Percentiles rank a stretch among this genome's conserved stretches.
phyloP scores from a whole-genome alignment of 2,329 filamentous ascomycete species.

The Colletotrichum sp. region DNA sequence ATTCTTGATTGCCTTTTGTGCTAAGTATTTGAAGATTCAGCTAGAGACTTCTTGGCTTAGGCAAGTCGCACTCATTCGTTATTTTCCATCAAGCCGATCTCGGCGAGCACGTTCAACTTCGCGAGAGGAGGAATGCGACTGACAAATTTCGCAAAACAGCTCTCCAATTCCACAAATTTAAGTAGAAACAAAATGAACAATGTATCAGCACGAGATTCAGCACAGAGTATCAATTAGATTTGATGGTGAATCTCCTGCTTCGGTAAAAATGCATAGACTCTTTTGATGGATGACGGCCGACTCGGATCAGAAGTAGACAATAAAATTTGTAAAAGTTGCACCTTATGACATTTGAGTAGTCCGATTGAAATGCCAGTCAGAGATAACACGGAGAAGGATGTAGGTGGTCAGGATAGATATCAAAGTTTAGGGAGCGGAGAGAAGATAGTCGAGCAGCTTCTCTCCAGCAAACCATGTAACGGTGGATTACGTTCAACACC shows the following conservation, averaged over 20 bases:
- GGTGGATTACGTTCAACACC: not conserved
- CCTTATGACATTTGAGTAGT: not conserved
- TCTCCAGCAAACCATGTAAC: not conserved
- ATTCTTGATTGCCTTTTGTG: not conserved
- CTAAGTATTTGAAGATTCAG: fast-evolving
- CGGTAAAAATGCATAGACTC: not conserved
- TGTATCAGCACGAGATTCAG: not conserved
- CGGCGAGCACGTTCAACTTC: not conserved
- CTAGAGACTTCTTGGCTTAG: not conserved
- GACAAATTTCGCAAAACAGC: not conserved
- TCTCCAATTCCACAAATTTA: not conserved
- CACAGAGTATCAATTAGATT: not conserved
- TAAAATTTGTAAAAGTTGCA: not conserved
- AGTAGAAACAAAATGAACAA: not conserved
- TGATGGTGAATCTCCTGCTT: not conserved
- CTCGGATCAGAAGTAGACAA: not conserved
- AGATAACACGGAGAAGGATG: not conserved
- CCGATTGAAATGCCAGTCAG: not conserved
- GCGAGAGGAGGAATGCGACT: not conserved
- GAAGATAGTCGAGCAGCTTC: not conserved
- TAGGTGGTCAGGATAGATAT: not conserved
- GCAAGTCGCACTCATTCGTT: not conserved
- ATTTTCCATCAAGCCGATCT: not conserved
- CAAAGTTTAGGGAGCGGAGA: not conserved
- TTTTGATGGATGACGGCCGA: not conserved